Conservation (phyloP, 1,284 basidiomycete genomes). For the Coniophora puteana region DNA sequence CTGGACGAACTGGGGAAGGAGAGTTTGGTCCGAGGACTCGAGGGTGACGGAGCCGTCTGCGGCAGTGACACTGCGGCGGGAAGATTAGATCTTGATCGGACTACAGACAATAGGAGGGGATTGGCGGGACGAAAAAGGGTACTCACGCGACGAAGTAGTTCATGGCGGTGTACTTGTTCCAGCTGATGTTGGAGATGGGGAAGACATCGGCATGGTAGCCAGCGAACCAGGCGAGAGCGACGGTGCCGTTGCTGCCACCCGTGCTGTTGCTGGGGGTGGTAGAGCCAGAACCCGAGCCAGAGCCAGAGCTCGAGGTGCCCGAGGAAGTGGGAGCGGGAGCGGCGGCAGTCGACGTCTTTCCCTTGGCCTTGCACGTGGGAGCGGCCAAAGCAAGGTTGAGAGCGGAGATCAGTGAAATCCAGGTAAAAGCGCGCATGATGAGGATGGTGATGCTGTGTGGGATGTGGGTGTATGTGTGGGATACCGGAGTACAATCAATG, state of each 20-base stretch:
- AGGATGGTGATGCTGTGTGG: too few species aligned
- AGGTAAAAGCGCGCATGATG: too few species aligned
- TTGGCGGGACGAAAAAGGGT: neutral
- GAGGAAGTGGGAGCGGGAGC: slow-evolving; percentile 4
- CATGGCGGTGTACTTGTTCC: slow-evolving; percentile 61
- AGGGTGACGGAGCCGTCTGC: too few species aligned
- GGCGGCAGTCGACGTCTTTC: slow-evolving; percentile 4
- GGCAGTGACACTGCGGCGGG: too few species aligned
- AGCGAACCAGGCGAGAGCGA: slow-evolving; percentile 60
- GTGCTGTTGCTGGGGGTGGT: slow-evolving; percentile 13
- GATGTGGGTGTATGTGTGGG: too few species aligned
- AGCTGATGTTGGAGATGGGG: slow-evolving; percentile 48
- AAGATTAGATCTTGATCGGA: neutral
- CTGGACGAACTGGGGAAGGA: slow-evolving; percentile 49
- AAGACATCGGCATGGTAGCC: slow-evolving; percentile 54
- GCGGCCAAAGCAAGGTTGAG: slow-evolving; percentile 26
- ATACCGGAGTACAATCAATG: too few species aligned
- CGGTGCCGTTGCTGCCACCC: slow-evolving; percentile 21
- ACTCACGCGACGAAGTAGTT: slow-evolving; percentile 64
- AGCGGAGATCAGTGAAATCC: too few species aligned
- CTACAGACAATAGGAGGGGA: neutral
- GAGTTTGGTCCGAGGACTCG: slow-evolving; percentile 26
- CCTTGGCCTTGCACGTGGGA: slow-evolving; percentile 20
- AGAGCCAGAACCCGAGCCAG: slow-evolving; percentile 1
- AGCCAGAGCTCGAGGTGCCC: neutral